These are phyloP conservation scores for Ilyonectria sp. DNA, from an alignment of 2,329 filamentous ascomycete genomes.

Conservation along the genomic window DNA sequence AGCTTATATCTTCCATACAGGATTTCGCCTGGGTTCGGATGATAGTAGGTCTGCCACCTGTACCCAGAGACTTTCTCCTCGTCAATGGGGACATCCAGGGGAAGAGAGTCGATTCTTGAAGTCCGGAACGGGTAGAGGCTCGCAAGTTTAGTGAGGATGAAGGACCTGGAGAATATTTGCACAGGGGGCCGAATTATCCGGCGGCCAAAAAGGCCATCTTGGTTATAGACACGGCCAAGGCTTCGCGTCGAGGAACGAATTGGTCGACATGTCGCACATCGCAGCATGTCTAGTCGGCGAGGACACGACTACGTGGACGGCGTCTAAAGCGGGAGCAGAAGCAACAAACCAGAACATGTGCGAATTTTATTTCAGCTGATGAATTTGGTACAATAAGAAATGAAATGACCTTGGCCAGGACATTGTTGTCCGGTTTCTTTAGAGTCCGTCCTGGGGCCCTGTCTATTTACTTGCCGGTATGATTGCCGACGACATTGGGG, in stretches of 20 bases:
- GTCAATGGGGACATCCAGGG: conserved; percentile 34
- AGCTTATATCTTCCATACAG: conserved; percentile 53
- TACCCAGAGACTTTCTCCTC: conserved; percentile 45
- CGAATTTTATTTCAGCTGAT: conserved; percentile 19
- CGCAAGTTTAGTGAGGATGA: conserved; percentile 25
- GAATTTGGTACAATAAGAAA: conserved; percentile 8
- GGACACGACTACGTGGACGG: conserved; percentile 15
- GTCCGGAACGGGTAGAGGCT: conserved; percentile 13
- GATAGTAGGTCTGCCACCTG: conserved; percentile 48
- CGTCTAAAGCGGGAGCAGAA: conserved; percentile 5
- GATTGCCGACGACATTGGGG: conserved; percentile 26
- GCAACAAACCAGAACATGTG: conserved; percentile 9
- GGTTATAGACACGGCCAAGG: conserved; percentile 19
- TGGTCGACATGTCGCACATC: conserved; percentile 31
- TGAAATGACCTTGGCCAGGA: conserved; percentile 14
- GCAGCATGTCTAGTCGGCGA: conserved; percentile 27
- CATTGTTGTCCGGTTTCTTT: conserved; percentile 25
- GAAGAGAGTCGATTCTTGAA: conserved; percentile 28
- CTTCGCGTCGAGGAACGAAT: conserved; percentile 26
- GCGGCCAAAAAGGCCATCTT: conserved; percentile 6
- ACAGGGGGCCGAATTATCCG: background rate
- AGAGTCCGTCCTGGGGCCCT: conserved; percentile 10
- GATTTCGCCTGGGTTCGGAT: conserved; percentile 50
- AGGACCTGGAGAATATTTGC: conserved; percentile 15
- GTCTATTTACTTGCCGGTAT: conserved; percentile 24